phyloP scores from a whole-genome alignment of 106 monocot species.

The Narthecium ossifragum region DNA sequence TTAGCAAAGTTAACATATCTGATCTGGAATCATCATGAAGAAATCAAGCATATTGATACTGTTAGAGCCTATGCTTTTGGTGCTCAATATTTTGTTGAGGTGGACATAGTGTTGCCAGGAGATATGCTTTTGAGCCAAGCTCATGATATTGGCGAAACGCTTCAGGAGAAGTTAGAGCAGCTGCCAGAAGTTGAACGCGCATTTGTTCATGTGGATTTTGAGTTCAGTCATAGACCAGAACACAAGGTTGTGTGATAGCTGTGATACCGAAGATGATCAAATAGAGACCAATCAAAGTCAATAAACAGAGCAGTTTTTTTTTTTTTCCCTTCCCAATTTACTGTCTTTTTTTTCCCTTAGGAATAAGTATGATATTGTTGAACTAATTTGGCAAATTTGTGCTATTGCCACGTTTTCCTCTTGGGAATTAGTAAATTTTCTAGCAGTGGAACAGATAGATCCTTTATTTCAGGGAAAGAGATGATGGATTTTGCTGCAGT shows the following conservation, averaged over 20 bases:
- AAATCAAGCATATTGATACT: constrained; percentile 37
- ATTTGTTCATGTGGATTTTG: constrained; percentile 42
- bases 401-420: background rate
- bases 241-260: constrained; percentile 27
- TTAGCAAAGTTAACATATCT: constrained; percentile 42
- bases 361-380: background rate
- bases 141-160: constrained; percentile 37
- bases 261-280: too few relatives aligned
- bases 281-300: background rate
- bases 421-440: too few relatives aligned
- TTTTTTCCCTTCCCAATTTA: background rate
- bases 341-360: background rate
- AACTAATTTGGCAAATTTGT: background rate
- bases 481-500: too few relatives aligned
- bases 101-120: constrained; percentile 36
- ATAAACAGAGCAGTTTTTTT: background rate
- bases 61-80: constrained; percentile 42
- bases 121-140: constrained; percentile 34
- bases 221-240: constrained; percentile 37
- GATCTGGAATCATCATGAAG: constrained; percentile 39
- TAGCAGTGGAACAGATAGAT: too few relatives aligned
- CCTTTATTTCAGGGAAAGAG: too few relatives aligned
- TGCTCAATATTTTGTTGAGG: constrained; percentile 36
- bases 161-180: constrained; percentile 42
- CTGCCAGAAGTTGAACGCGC: constrained; percentile 42